Percentiles rank a stretch among this genome's conserved stretches.
Evolutionary conservation across 2,329 filamentous ascomycete species (phyloP).

Genomic region (Pezicula carpinea): DNA sequence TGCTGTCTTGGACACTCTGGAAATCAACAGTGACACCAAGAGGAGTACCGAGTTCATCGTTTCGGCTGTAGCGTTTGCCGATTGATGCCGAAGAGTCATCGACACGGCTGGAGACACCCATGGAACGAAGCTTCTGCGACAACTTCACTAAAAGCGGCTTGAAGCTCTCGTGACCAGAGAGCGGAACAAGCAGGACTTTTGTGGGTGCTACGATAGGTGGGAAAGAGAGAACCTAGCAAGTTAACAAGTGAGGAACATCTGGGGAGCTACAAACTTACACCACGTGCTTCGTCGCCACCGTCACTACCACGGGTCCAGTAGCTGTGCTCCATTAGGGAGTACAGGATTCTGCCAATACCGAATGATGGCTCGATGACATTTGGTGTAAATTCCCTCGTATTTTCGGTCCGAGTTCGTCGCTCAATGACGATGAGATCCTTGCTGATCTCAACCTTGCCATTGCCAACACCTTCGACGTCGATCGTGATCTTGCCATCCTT

Average conservation of each 20-base stretch:
- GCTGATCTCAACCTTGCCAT: conserved; percentile 73
- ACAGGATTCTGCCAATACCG: conserved; percentile 91
- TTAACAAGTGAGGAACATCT: conserved; percentile 7
- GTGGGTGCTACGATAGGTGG: conserved; percentile 80
- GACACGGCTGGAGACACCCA: conserved; percentile 77
- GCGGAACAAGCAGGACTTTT: conserved; percentile 87
- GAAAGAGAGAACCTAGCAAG: conserved; percentile 63
- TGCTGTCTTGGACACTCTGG: conserved; percentile 84
- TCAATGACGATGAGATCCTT: conserved; percentile 80
- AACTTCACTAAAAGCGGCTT: conserved; percentile 69
- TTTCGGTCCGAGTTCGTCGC: conserved; percentile 76
- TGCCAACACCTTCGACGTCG: conserved; percentile 61
- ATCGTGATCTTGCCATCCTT: conserved; percentile 71
- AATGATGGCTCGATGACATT: conserved; percentile 98
- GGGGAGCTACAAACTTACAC: conserved; percentile 54
- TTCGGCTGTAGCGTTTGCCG: conserved; percentile 89
- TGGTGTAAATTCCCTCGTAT: conserved; percentile 85
- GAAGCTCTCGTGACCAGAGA: conserved; percentile 79
- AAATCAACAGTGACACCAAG: conserved; percentile 95
- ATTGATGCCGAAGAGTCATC: conserved; percentile 91
- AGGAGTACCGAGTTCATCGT: conserved; percentile 92
- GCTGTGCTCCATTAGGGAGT: conserved; percentile 87
- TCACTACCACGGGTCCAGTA: conserved; percentile 80
- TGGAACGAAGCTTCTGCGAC: conserved; percentile 68
- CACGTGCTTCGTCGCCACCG: conserved; percentile 75